phyloP scores from a whole-genome alignment of 768 basidiomycete genomes.

The Roridomyces roridus region DNA sequence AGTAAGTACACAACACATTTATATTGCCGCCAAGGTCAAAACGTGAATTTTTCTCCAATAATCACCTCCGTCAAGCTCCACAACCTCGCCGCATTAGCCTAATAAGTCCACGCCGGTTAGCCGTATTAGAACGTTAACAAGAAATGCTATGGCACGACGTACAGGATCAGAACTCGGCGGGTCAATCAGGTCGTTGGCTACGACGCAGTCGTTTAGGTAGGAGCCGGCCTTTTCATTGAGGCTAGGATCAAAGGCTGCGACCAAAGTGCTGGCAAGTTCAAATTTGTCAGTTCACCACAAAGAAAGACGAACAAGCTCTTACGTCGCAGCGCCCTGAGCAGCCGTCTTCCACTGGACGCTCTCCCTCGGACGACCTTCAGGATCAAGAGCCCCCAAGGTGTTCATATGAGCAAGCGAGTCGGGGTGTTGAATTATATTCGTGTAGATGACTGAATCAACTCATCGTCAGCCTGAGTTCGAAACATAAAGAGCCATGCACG shows the following conservation, averaged over 20 bases:
- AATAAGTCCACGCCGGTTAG: too few relatives aligned
- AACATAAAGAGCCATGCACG: not conserved
- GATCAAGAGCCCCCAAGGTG: not conserved
- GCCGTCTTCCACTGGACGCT: conserved; percentile 4
- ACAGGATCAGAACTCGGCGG: conserved; percentile 7
- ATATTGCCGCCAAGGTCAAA: too few relatives aligned
- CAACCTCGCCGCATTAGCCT: conserved; percentile 5
- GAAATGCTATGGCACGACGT: not conserved
- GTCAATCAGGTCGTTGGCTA: not conserved
- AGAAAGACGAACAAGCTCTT: not conserved
- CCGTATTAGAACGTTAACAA: not conserved
- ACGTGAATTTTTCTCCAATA: not conserved
- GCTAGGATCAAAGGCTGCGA: conserved; percentile 17
- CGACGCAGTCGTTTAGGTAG: conserved; percentile 1
- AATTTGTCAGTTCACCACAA: not conserved
- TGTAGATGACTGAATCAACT: not conserved
- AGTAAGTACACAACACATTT: too few relatives aligned
- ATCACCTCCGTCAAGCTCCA: not conserved
- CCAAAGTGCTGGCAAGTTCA: not conserved
- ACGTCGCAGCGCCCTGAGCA: conserved; percentile 21
- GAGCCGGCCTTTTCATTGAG: conserved; percentile 8
- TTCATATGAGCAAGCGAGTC: not conserved
- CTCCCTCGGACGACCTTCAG: conserved; percentile 2
- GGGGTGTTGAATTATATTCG: not conserved
- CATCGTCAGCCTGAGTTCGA: too few relatives aligned